Conservation (phyloP, 75 land plant genomes). For the Pinus tabuliformis region DNA sequence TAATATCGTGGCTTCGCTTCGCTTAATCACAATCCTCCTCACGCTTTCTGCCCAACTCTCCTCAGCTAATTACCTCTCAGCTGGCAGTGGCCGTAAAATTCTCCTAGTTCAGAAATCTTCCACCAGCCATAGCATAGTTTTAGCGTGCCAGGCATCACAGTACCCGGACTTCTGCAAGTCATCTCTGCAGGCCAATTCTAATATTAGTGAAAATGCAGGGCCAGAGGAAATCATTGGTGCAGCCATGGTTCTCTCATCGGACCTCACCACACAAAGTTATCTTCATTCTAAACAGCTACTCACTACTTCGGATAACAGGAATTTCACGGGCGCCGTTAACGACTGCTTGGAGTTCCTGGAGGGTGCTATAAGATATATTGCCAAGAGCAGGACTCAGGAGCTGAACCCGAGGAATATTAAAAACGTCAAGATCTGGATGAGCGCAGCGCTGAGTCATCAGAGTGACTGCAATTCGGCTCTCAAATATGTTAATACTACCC, state of each 20-base stretch:
- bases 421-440: conserved; percentile 51
- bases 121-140: background rate
- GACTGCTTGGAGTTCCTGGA: conserved; percentile 35
- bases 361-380: conserved; percentile 15
- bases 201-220: background rate
- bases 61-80: no score
- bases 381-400: background rate
- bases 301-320: background rate
- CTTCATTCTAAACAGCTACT: background rate
- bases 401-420: conserved; percentile 15
- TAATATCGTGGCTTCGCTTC: no score
- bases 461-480: conserved; percentile 54
- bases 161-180: conserved; percentile 1
- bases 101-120: no score
- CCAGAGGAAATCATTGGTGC: conserved; percentile 4
- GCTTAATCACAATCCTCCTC: no score
- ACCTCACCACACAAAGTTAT: background rate
- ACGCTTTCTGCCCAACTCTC: no score
- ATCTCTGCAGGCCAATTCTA: background rate
- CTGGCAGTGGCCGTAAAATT: no score
- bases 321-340: conserved; percentile 29
- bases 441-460: conserved; percentile 53
- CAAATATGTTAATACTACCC: conserved; percentile 29
- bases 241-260: background rate
- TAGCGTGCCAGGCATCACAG: conserved; percentile 12